These are phyloP conservation scores for Exophiala sp. DNA, from an alignment of 2,329 filamentous ascomycete genomes.

Conservation along the genomic window DNA sequence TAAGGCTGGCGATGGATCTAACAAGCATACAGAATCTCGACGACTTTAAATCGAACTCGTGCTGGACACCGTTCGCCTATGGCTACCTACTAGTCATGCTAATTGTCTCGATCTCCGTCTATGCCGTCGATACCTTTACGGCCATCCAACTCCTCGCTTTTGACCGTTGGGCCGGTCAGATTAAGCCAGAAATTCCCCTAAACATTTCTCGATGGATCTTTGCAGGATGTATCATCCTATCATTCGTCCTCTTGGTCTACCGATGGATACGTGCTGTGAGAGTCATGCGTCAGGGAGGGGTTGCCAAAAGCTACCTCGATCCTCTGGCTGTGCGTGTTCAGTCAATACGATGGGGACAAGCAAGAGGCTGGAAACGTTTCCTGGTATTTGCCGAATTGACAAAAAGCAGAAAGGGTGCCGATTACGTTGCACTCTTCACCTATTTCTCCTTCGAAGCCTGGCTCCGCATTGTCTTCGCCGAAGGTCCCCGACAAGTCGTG, in stretches of 20 bases:
- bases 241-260: slow-evolving; percentile 72
- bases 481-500: slow-evolving; percentile 84
- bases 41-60: slow-evolving; percentile 81
- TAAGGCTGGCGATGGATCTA: slow-evolving; percentile 2
- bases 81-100: slow-evolving; percentile 76
- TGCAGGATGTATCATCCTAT: slow-evolving; percentile 82
- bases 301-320: slow-evolving; percentile 88
- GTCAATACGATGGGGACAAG: slow-evolving; percentile 66
- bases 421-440: slow-evolving; percentile 84
- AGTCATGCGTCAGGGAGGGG: slow-evolving; percentile 76
- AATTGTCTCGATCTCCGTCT: slow-evolving; percentile 73
- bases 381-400: slow-evolving; percentile 88
- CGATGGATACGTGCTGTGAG: slow-evolving; percentile 73
- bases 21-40: slow-evolving; percentile 44
- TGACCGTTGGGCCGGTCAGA: slow-evolving; percentile 78
- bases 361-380: slow-evolving; percentile 80
- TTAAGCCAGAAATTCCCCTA: slow-evolving; percentile 71
- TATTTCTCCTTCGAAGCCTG: slow-evolving; percentile 82
- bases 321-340: slow-evolving; percentile 78
- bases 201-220: slow-evolving; percentile 91
- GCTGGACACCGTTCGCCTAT: slow-evolving; percentile 72
- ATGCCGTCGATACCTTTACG: slow-evolving; percentile 85
- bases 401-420: slow-evolving; percentile 81
- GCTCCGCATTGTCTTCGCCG: slow-evolving; percentile 81
- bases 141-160: slow-evolving; percentile 86